Evolutionary conservation across 2,329 filamentous ascomycete genomes (phyloP), one percentile per base, ranked within the genome.

Genomic region (Talaromyces islandicus): DNA sequence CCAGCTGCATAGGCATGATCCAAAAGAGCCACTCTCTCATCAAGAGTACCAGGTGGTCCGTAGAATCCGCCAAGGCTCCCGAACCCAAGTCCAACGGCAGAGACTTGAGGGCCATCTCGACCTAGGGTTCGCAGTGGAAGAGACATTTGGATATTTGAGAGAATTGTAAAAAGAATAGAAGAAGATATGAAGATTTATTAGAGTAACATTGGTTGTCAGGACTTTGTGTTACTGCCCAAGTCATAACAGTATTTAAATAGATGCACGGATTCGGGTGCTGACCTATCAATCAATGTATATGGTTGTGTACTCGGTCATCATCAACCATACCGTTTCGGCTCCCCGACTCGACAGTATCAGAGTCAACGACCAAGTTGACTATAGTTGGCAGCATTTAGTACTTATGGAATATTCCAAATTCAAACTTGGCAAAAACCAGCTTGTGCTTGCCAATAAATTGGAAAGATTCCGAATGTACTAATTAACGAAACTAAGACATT

Each of bases 11-110:
- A 66, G 25, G 65, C 56, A 53, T 68, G 63, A 54, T 69, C 67
- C 38, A 70, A 62, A 6, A 84, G 58, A 9, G 75, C 74, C 58
- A 82, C 75, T 24, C 81, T 77, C 64, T 82, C 79, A 27, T 73
- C 68, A 60, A 83, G 80, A 1, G 78, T 74, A 66, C 78, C 78
- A 5, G 73, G 66, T 7, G 66, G 63, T 55, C 80, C 80, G 63
- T 83, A 83, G 67, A 78, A 79, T 52, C 70, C 66, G 19, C 64
- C 66, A 12, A 73, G 64, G 17, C 68, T 67, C 66, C 68, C 67
- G 11, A 55, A 41, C 27, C 67, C 67, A 46, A 62, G 68, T 51
- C 67, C 71, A 5, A 72, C 59, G 12, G 64, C 67, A 1, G 67
- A 64, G 46, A 73, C 67, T 58, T 69, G 60, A 24, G 71, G 71